Conservation (phyloP, 1,139 yeast species). For the Candida sanyaensis region DNA sequence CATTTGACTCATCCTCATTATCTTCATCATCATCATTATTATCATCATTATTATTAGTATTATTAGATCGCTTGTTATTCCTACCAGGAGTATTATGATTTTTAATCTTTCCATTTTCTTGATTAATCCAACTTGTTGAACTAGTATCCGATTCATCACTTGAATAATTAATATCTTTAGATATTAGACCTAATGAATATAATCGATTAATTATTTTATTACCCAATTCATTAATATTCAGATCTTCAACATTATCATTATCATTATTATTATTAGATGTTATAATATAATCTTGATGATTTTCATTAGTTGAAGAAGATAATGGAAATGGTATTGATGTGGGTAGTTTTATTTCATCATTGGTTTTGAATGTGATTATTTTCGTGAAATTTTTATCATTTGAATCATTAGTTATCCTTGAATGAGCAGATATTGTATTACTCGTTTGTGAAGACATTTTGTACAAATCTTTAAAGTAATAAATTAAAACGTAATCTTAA, state of each 20-base stretch:
- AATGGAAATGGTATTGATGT: constrained; percentile 9
- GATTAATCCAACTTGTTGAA: neutral
- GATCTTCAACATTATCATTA: neutral
- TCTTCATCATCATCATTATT: neutral
- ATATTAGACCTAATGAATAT: neutral
- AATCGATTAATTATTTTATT: constrained; percentile 4
- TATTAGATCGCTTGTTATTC: too few relatives aligned
- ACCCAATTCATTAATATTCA: constrained; percentile 9
- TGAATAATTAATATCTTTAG: neutral
- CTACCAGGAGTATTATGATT: neutral
- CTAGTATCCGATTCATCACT: neutral
- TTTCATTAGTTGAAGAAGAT: neutral
- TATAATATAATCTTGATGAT: neutral
- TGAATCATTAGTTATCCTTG: neutral
- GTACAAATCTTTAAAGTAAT: too few relatives aligned
- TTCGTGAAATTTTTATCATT: constrained; percentile 8
- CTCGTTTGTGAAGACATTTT: neutral
- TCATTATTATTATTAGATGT: neutral
- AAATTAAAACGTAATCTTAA: too few relatives aligned
- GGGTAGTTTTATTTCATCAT: constrained; percentile 2
- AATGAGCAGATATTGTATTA: neutral
- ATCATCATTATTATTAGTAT: too few relatives aligned
- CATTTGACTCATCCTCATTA: too few relatives aligned
- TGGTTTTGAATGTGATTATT: constrained; percentile 3
- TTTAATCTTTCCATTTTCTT: neutral